Conservation (phyloP, 257 asterid genomes). For the Penstemon davidsonii region DNA sequence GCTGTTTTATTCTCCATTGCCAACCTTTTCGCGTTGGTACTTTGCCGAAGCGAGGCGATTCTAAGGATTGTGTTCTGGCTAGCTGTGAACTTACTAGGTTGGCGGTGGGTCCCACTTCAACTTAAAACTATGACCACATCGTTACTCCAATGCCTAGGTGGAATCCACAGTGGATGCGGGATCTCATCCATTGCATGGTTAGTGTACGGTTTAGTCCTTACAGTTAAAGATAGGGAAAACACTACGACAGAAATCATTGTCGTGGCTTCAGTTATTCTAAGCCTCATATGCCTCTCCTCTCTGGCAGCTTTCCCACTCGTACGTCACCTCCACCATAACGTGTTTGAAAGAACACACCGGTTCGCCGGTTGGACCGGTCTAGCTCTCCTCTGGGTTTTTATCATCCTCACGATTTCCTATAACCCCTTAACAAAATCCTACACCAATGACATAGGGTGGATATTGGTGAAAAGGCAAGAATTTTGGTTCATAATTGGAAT, state of each 20-base stretch:
- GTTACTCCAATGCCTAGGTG: conserved; percentile 63
- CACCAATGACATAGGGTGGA: conserved; percentile 27
- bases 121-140: conserved; percentile 55
- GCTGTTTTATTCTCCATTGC: conserved; percentile 57
- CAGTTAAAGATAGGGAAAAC: conserved; percentile 44
- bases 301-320: conserved; percentile 72
- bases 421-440: conserved; percentile 52
- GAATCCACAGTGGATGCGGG: conserved; percentile 77
- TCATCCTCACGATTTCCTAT: conserved; percentile 47
- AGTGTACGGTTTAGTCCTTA: conserved; percentile 51
- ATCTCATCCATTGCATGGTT: conserved; percentile 76
- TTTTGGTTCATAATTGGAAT: conserved; percentile 55
- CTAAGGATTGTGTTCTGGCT: conserved; percentile 60
- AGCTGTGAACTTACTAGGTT: conserved; percentile 55
- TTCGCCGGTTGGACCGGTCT: conserved; percentile 67
- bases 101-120: conserved; percentile 51
- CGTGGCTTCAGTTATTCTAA: conserved; percentile 53
- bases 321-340: conserved; percentile 83
- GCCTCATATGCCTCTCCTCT: conserved; percentile 47
- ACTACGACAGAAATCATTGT: conserved; percentile 47
- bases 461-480: conserved; percentile 44
- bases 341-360: conserved; percentile 69
- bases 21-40: conserved; percentile 52
- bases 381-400: conserved; percentile 57
- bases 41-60: conserved; percentile 69